Evolutionary conservation across 2,329 filamentous ascomycete genomes (phyloP).

Genomic region (Penicillium palitans): DNA sequence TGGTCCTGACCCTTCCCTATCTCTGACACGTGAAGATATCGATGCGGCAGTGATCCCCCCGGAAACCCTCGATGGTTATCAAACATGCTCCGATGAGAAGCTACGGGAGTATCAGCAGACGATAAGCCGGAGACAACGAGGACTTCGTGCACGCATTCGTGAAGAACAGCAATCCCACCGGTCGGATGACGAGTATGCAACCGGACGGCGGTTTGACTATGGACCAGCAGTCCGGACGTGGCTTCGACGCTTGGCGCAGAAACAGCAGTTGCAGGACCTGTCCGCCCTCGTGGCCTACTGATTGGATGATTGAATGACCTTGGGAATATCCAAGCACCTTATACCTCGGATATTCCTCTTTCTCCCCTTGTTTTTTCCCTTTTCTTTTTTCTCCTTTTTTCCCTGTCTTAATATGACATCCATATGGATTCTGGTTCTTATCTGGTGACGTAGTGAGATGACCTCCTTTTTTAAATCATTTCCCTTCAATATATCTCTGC

Average conservation of each 20-base stretch:
- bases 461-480: neutral
- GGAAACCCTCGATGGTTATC: constrained; percentile 27
- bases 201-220: constrained; percentile 60
- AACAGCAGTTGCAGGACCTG: constrained; percentile 55
- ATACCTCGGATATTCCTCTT: neutral
- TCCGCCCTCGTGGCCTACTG: constrained; percentile 22
- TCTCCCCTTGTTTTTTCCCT: no score
- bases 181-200: constrained; percentile 44
- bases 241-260: constrained; percentile 67
- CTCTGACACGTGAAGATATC: constrained; percentile 36
- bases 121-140: constrained; percentile 34
- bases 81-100: constrained; percentile 26
- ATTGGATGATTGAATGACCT: constrained; percentile 24
- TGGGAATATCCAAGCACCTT: neutral
- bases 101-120: constrained; percentile 34
- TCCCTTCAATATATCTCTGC: no score
- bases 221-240: constrained; percentile 68
- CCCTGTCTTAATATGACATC: no score
- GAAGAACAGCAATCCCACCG: constrained; percentile 43
- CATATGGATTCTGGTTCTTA: no score
- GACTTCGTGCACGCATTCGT: constrained; percentile 38
- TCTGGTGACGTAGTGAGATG: neutral
- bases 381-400: no score
- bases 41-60: constrained; percentile 33
- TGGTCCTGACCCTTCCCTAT: constrained; percentile 40